Evolutionary conservation across 176 grass and related monocot genomes (phyloP).

Genomic region (Melocanna baccifera): DNA sequence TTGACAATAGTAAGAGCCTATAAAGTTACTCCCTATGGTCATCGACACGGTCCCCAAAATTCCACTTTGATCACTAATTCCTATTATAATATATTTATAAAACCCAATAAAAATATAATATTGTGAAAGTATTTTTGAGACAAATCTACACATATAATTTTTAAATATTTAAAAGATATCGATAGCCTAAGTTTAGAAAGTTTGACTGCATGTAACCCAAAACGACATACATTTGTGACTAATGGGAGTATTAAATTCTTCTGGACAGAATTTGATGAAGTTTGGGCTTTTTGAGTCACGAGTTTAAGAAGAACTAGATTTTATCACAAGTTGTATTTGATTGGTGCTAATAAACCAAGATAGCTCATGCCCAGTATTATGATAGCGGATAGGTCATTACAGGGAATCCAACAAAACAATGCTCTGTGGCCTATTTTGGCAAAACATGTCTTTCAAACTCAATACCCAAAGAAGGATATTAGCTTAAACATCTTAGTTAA

Average conservation of each 20-base stretch:
- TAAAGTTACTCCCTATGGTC: neutral
- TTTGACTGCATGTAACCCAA: too few relatives aligned
- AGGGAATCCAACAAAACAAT: neutral
- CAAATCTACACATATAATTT: too few relatives aligned
- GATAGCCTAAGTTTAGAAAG: too few relatives aligned
- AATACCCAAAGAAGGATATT: neutral
- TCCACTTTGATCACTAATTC: too few relatives aligned
- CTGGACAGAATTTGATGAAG: neutral
- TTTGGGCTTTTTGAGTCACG: neutral
- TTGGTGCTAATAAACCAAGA: conserved; percentile 4
- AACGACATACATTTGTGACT: too few relatives aligned
- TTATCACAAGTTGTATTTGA: neutral
- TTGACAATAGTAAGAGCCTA: conserved; percentile 7
- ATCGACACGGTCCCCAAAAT: too few relatives aligned
- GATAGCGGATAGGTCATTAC: neutral
- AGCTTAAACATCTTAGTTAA: neutral
- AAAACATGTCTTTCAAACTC: neutral
- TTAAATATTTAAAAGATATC: too few relatives aligned
- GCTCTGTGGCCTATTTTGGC: neutral
- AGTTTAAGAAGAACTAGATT: neutral
- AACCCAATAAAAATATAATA: too few relatives aligned
- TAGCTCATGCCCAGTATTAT: neutral
- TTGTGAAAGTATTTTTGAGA: too few relatives aligned
- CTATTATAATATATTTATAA: too few relatives aligned
- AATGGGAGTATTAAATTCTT: neutral